Conservation (phyloP, 148 eudicot genomes). For the Limonium bicolor region DNA sequence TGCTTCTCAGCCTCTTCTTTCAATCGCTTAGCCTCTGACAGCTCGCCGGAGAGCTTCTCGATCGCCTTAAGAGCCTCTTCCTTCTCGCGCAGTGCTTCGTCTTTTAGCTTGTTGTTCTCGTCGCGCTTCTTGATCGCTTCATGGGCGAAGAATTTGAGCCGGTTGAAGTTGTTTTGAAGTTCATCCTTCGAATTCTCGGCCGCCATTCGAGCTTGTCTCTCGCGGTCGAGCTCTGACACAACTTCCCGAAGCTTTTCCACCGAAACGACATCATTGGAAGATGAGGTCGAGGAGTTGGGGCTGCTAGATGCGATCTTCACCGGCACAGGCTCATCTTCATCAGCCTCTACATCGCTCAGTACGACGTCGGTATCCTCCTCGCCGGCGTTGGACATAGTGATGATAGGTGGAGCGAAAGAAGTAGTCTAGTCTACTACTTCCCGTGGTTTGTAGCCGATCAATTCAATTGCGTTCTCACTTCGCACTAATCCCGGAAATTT, state of each 20-base stretch:
- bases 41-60: conserved; percentile 36
- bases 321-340: conserved; percentile 33
- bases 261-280: conserved; percentile 31
- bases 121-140: conserved; percentile 91
- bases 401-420: too few relatives aligned
- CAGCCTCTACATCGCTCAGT: conserved; percentile 77
- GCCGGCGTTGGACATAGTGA: conserved; percentile 34
- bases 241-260: conserved; percentile 49
- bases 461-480: too few relatives aligned
- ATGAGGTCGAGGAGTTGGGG: too few relatives aligned
- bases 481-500: too few relatives aligned
- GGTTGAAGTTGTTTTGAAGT: conserved; percentile 39
- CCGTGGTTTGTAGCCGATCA: too few relatives aligned
- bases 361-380: conserved; percentile 58
- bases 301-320: too few relatives aligned
- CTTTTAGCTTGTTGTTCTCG: conserved; percentile 19
- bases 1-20: conserved; percentile 25
- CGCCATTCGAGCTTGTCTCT: conserved; percentile 38
- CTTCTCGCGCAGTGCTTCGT: conserved; percentile 6
- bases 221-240: conserved; percentile 68
- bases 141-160: conserved; percentile 62
- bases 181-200: conserved; percentile 62
- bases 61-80: conserved; percentile 33
- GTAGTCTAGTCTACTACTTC: too few relatives aligned
- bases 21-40: conserved; percentile 21